Conservation (phyloP, 2,329 filamentous ascomycete genomes). For the Colletotrichum horii region DNA sequence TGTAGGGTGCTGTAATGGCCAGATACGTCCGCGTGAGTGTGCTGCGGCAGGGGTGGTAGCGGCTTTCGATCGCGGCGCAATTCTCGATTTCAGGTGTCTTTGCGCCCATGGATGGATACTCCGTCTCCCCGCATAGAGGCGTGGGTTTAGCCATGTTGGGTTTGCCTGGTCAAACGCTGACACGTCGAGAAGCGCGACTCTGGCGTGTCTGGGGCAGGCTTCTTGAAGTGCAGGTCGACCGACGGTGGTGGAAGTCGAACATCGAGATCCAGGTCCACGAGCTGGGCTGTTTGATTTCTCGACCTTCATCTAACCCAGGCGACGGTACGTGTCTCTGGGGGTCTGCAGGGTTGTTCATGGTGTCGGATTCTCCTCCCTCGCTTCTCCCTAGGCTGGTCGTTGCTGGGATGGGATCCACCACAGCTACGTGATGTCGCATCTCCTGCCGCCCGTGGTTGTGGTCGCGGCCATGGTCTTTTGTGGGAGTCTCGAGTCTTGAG, state of each 20-base stretch:
- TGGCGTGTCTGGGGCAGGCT: conserved; percentile 1
- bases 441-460: not conserved
- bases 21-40: conserved; percentile 15
- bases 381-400: not conserved
- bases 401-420: not conserved
- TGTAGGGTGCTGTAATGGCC: not conserved
- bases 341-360: not conserved
- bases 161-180: conserved; percentile 7
- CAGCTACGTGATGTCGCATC: not conserved
- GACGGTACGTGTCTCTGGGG: not conserved
- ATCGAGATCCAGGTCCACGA: conserved; percentile 13
- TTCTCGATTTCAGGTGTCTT: conserved; percentile 22
- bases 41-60: conserved; percentile 10
- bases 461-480: not conserved
- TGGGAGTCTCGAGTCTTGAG: not conserved
- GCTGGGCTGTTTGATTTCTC: not conserved
- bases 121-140: conserved; percentile 21
- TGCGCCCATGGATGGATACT: not conserved
- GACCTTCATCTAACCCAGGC: not conserved
- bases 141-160: conserved; percentile 7
- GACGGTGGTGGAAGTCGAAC: not conserved
- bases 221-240: not conserved
- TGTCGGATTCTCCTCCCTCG: not conserved
- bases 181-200: conserved; percentile 10
- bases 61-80: conserved; percentile 21